Evolutionary conservation across 768 basidiomycete species (phyloP), one percentile per base, ranked within the genome.

Genomic region (Mycena olivaceomarginata): DNA sequence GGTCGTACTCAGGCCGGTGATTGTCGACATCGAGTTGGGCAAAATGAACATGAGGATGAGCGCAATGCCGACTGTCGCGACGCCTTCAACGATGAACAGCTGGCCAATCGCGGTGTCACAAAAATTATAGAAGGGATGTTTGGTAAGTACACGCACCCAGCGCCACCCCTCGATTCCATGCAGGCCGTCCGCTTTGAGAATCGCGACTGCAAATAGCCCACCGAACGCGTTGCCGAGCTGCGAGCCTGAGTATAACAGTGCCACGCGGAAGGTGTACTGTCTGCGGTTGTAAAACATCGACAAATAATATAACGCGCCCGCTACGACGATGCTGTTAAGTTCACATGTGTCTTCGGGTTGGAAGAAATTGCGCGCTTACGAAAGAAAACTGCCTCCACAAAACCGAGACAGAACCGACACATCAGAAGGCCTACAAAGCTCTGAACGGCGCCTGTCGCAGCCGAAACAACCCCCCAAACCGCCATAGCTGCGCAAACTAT

Each of bases 141-240:
- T 10, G 2, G 70, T 16, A 45, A 12, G 45, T 57, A 57, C 31
- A 70, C 31, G 41, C 22, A 77, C 83, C 83, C 78, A 91, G 84
- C 89, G 85, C 92, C 92, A 93, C 0, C 90, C 90, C 0, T 89
- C 84, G 60, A 89, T 84, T 3, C 91, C 91, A 9, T 89, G 86
- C 56, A 81, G 83, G 48, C 88, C 89, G 53, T 92, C 85, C 88
- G 92, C 85, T 18, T 81, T 82, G 53, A 92, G 83, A 68, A 91
- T 89, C 12, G 87, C 90, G 1, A 89, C 88, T 16, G 89, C 89
- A 57, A 91, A 83, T 46, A 91, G 83, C 4, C 89, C 72, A 15
- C 79, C 91, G 76, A 92, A 92, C 13, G 91, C 92, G 84, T 92
- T 92, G 18, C 87, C 87, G 72, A 90, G 88, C 43, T 91, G 83